phyloP scores from a whole-genome alignment of 352 stramenopile genomes.

The Phytophthora sojae region DNA sequence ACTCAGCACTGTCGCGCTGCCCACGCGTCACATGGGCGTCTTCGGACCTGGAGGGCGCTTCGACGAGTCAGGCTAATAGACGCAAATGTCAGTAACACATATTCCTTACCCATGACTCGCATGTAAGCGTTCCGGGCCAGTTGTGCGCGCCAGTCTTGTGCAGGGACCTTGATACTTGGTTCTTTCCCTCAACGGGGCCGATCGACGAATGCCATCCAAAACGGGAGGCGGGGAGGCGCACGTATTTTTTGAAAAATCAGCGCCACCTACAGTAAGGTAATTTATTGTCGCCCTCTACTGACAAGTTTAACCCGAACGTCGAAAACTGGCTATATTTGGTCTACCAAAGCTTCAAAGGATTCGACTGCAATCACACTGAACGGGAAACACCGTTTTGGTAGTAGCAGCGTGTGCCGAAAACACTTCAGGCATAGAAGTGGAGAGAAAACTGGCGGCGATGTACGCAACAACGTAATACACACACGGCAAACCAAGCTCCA shows the following conservation, averaged over 20 bases:
- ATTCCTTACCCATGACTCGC: background rate
- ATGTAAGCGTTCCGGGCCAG: background rate
- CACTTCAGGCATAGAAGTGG: too few relatives aligned
- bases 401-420: too few relatives aligned
- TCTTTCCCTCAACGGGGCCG: background rate
- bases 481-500: too few relatives aligned
- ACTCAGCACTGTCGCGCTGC: background rate
- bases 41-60: background rate
- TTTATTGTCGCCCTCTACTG: background rate
- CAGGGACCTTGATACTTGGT: background rate
- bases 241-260: background rate
- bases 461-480: too few relatives aligned
- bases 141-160: background rate
- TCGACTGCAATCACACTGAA: too few relatives aligned
- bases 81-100: background rate
- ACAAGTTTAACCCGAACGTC: background rate
- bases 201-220: background rate
- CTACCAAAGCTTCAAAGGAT: background rate
- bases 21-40: background rate
- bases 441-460: too few relatives aligned
- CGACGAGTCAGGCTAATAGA: background rate
- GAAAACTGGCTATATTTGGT: background rate
- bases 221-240: background rate
- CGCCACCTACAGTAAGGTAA: background rate
- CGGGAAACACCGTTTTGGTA: too few relatives aligned